Percentiles rank a stretch among this genome's conserved stretches.
Conservation (phyloP, 2,329 filamentous ascomycete genomes). For the Penicillium sp. region DNA sequence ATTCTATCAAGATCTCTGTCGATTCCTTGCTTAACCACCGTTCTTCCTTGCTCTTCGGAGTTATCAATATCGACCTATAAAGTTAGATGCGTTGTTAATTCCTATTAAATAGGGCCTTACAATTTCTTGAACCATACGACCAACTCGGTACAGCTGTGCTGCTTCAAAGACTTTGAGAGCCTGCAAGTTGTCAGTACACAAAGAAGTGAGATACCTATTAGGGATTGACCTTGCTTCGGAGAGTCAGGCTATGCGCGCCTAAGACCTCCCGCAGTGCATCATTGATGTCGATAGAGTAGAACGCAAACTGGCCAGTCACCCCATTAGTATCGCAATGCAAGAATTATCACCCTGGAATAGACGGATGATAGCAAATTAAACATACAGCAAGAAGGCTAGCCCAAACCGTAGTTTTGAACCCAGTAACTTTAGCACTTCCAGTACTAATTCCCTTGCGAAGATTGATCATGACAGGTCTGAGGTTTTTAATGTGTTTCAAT, state of each 20-base stretch:
- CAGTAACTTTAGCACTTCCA: constrained; percentile 50
- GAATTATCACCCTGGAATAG: no score
- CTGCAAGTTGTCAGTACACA: constrained; percentile 35
- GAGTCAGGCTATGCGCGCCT: constrained; percentile 53
- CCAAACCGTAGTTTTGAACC: constrained; percentile 70
- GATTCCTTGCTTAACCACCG: constrained; percentile 70
- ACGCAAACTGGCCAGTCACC: constrained; percentile 60
- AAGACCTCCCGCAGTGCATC: constrained; percentile 61
- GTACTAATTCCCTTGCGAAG: constrained; percentile 74
- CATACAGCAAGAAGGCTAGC: constrained; percentile 60
- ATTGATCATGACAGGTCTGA: constrained; percentile 66
- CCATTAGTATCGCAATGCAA: constrained; percentile 7
- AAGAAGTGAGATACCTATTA: background rate
- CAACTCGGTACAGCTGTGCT: constrained; percentile 62
- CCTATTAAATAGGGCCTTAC: constrained; percentile 33
- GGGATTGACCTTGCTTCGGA: constrained; percentile 54
- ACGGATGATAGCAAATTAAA: background rate
- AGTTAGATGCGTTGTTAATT: constrained; percentile 14
- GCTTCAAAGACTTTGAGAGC: constrained; percentile 62
- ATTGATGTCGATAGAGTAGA: constrained; percentile 67
- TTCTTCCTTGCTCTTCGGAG: constrained; percentile 68
- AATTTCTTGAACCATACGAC: constrained; percentile 68
- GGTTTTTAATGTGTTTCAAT: constrained; percentile 72
- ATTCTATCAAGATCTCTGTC: constrained; percentile 73
- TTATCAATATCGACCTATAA: constrained; percentile 72